Evolutionary conservation across 495 filamentous ascomycete species (phyloP), one percentile per base, ranked within the genome.

Genomic region (Talaromyces nanjingensis): DNA sequence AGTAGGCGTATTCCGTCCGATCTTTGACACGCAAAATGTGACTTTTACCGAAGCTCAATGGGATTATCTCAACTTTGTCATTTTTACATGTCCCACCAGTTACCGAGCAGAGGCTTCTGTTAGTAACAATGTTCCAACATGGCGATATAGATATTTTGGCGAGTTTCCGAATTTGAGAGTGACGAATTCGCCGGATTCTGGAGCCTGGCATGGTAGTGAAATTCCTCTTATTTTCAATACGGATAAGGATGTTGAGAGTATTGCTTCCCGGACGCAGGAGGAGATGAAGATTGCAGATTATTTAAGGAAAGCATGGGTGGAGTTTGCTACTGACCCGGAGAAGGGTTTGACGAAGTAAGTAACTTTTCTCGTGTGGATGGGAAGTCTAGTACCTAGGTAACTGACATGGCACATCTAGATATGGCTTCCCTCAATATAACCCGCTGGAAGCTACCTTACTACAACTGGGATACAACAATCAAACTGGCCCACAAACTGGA

Each of bases 121-220:
- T 16, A 59, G 56, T 29, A 59, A 34, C 1, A n/a, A 16, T 7
- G 31, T 59, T 20, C 56, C 56, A 3, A 59, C 56, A 34, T 59
- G 56, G 56, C 29, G 56, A 59, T 59, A 59, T 20, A 29, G 56
- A 9, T 59, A 37, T 34, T 59, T 59, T 20, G 56, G 56, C 29
- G 29, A 34, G 11, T 59, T 59, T 37, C 56, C 56, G 1, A 59
- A 59, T 34, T 18, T 59, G 29, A 37, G 29, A 34, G 6, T 59
- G 29, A 59, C 56, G 12, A 37, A 11, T 34, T 18, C 12, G 3
- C 29, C 56, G 25, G 56, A 34, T 33, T 59, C 56, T 18, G 56
- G 56, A 33, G 27, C 56, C 2, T 59, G 56, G 56, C 56, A 59
- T 33, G 56, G 56, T 1, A 59, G 56, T 20, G 56, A 59, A 20